Percentiles rank a stretch among this genome's conserved stretches.
Evolutionary conservation across 495 filamentous ascomycete genomes (phyloP).

Genomic region (Podospora pseudocomata): DNA sequence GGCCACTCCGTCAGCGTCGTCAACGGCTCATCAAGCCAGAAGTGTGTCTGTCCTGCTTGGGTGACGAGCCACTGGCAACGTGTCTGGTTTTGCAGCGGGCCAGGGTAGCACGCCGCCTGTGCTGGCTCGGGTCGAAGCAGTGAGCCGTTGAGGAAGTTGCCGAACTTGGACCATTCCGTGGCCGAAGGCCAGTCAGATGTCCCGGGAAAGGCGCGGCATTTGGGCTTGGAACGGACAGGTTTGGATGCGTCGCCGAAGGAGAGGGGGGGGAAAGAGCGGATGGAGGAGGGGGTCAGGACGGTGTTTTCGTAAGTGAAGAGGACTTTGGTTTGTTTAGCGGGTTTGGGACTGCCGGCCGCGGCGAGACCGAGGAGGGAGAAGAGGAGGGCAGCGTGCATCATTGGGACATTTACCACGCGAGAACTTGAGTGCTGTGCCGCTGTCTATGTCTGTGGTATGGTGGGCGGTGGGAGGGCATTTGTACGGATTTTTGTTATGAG

Average conservation of each 20-base stretch:
- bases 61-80: constrained; percentile 36
- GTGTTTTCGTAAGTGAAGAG: not conserved
- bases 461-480: not conserved
- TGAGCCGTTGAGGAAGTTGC: not conserved
- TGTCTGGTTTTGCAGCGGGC: constrained; percentile 40
- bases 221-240: not conserved
- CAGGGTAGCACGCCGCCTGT: constrained; percentile 52
- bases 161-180: constrained; percentile 5
- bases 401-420: not conserved
- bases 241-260: not conserved
- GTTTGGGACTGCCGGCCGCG: not conserved
- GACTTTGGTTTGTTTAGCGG: not conserved
- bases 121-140: constrained; percentile 39
- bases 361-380: not conserved
- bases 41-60: constrained; percentile 25
- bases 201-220: constrained; percentile 12
- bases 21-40: constrained; percentile 39
- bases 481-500: not conserved
- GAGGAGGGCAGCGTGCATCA: not conserved
- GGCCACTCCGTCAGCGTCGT: constrained; percentile 37
- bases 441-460: not conserved
- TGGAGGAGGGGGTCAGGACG: not conserved
- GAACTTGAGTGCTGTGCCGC: not conserved
- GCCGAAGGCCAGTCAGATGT: constrained; percentile 5
- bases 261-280: not conserved